Base-by-base conservation (phyloP, 305 asterid species). In the Ajuga reptans region DNA sequence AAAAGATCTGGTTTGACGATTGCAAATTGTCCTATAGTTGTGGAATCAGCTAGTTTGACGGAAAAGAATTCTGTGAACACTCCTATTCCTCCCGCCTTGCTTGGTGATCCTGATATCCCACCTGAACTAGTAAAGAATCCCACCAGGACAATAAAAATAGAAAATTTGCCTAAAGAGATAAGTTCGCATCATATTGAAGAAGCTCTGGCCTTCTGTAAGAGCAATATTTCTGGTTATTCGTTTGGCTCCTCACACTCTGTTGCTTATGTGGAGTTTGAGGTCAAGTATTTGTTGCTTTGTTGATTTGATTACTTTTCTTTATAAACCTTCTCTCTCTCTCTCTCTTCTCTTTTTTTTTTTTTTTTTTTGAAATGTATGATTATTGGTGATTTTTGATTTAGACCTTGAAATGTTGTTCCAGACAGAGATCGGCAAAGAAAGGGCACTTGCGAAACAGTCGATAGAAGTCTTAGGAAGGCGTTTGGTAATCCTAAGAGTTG, bases 201-300 rank as follows among this genome's bases (percentile, higher is more conserved):
- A 68, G 84, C 84, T 75, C 76, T 87, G 67, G 62, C 79, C 61
- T 80, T 82, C 77, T 75, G 84, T 69, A 71, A 64, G 59, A 72
- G 77, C 82, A 74, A 70, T 11, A 65, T 87, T 36, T 78, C 88
- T 16, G 85, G 84, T 60, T 76, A 83, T 72, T 75, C 72, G 74
- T 67, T 84, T 42, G 93, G 90, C 33, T 49, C 78, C 9, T 69
- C 79, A 5, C 52, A 55, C 61, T 76, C 83, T 64, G 77, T 80
- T 58, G 90, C 87, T 66, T 87, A 73, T 72, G 87, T 87, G 80
- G 93, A 87, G 71, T 82, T 87, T 63, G 87, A 83, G 83, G 92
- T 84, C 61, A 68, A 71, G 60, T 70, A 65, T 64, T 63, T 66
- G 14, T 29, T 51, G 61, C 51, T 62, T 10, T 24, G 47, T 42